These are phyloP conservation scores for Miscanthus lutarioriparius DNA, from an alignment of 176 grass and related monocot genomes.

Conservation along the genomic window DNA sequence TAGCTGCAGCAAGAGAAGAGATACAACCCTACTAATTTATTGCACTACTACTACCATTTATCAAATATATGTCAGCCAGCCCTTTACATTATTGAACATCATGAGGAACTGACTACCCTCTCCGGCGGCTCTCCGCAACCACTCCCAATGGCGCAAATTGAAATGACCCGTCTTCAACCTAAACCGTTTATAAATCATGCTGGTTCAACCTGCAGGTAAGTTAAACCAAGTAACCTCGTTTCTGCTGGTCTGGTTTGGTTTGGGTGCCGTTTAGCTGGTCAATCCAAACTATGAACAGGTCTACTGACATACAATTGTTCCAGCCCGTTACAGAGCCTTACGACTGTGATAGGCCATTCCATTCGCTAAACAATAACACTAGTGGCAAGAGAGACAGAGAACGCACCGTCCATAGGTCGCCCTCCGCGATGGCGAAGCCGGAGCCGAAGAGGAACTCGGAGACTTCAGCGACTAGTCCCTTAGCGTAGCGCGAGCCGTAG, in stretches of 20 bases:
- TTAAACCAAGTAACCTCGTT: neutral
- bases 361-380: neutral
- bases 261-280: neutral
- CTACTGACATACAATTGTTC: neutral
- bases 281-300: neutral
- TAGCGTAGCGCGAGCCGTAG: conserved; percentile 79
- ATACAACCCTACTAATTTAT: neutral
- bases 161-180: neutral
- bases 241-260: neutral
- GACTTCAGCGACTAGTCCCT: conserved; percentile 94
- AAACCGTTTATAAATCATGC: neutral
- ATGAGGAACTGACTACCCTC: neutral
- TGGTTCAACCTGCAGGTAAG: neutral
- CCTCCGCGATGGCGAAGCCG: conserved; percentile 83
- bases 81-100: neutral
- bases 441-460: conserved; percentile 96
- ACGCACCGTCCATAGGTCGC: conserved; percentile 73
- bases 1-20: neutral
- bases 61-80: neutral
- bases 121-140: too few relatives aligned
- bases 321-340: neutral
- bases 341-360: neutral
- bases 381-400: neutral
- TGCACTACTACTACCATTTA: neutral
- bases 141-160: neutral